phyloP scores from a whole-genome alignment of 345 rosid genomes.

The Gossypium turneri region DNA sequence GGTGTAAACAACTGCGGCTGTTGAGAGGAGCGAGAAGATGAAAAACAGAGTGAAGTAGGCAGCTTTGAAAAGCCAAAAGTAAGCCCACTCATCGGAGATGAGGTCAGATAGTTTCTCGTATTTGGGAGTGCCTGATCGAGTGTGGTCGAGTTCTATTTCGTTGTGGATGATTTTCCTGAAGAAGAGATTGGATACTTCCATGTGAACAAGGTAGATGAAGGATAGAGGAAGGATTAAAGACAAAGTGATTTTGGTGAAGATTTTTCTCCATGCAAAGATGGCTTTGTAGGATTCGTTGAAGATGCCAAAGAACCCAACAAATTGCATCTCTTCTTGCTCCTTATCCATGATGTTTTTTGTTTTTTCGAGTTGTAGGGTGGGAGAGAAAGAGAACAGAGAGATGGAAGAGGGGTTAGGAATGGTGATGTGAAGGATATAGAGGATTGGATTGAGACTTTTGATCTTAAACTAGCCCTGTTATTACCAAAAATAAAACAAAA shows the following conservation, averaged over 20 bases:
- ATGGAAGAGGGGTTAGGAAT: background rate
- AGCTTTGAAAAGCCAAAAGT: conserved; percentile 25
- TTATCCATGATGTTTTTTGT: background rate
- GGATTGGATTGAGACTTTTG: background rate
- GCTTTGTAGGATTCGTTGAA: conserved; percentile 43
- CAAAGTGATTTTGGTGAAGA: conserved; percentile 44
- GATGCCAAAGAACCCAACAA: background rate
- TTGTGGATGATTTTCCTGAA: conserved; percentile 20
- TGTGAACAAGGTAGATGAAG: conserved; percentile 42
- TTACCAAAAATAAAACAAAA: background rate
- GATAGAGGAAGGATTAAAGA: conserved; percentile 50
- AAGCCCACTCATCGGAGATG: conserved; percentile 27
- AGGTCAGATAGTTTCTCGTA: conserved; percentile 27
- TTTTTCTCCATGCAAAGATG: conserved; percentile 37
- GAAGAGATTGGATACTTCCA: conserved; percentile 34
- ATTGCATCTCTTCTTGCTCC: conserved; percentile 3
- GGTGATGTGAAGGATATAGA: background rate
- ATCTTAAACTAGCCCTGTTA: background rate
- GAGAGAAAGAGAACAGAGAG: background rate
- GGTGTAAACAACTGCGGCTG: conserved; percentile 34
- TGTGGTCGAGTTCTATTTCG: conserved; percentile 21
- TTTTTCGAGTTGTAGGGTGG: background rate
- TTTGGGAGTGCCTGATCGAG: conserved; percentile 22
- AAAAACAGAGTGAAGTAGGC: conserved; percentile 34
- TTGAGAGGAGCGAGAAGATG: conserved; percentile 43